Evolutionary conservation across 2,329 filamentous ascomycete genomes (phyloP), one percentile per base, ranked within the genome.

Genomic region (Microcera coccophila): DNA sequence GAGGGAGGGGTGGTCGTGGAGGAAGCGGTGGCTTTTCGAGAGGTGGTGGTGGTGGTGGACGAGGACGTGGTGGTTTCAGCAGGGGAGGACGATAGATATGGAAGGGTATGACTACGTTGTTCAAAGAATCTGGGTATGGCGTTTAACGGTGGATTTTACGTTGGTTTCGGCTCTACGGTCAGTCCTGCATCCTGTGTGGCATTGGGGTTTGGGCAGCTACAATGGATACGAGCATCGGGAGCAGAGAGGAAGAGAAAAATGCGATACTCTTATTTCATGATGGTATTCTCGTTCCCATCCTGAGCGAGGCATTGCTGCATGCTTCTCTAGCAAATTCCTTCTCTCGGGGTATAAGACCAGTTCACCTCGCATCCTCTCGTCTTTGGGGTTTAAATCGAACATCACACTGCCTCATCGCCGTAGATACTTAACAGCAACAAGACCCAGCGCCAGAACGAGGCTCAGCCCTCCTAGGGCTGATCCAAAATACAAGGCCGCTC

Each of bases 1-100:
- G 52, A 38, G 39, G 52, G 12, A 33, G 56, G 24, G 55, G 56
- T 18, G 53, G 49, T 5, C 41, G 48, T 26, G 48, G 52, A n/a
- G 48, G 52, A 14, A 36, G 41, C n/a, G 47, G 54, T 16, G 53
- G 55, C 34, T 41, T 41, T 37, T 41, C 38, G 16, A 19, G 45
- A 10, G 45, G 53, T 18, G 50, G 49, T 20, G 41, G 49, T 38
- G 47, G 54, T n/a, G 55, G 57, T 40, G 58, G 58, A 40, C 53
- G 58, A 16, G 58, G 58, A 39, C 49, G 57, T 26, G 58, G 58
- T 36, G 56, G 58, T 32, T 61, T 61, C 58, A 60, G 57, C 54
- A 49, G 59, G 31, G 59, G 59, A 34, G 53, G 60, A 18, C 44
- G 49, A 37, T 55, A 50, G 42, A 35, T 41, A 44, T n/a, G 35